phyloP scores from a whole-genome alignment of 1,284 basidiomycete species.

The Peniophora sp. region DNA sequence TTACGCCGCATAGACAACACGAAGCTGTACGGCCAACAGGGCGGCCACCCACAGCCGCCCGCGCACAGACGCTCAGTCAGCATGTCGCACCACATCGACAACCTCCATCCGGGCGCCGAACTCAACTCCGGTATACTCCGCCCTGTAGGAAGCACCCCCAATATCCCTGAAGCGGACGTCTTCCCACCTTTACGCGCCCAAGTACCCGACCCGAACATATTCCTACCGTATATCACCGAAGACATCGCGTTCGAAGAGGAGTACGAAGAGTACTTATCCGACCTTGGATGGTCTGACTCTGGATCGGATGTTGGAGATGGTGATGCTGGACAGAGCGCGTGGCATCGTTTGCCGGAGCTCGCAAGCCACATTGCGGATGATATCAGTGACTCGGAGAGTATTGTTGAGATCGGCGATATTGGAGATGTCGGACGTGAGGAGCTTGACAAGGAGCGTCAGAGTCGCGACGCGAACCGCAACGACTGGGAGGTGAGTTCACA shows the following conservation, averaged over 20 bases:
- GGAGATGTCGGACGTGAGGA: constrained; percentile 68
- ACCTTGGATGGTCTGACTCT: constrained; percentile 65
- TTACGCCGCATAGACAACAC: constrained; percentile 55
- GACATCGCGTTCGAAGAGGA: constrained; percentile 85
- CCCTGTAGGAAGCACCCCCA: constrained; percentile 63
- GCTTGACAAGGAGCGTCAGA: constrained; percentile 46
- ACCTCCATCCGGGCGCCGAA: constrained; percentile 67
- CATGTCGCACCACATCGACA: constrained; percentile 72
- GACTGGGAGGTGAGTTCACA: constrained; percentile 82
- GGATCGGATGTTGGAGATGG: constrained; percentile 24
- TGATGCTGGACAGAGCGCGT: constrained; percentile 54
- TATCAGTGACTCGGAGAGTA: constrained; percentile 87
- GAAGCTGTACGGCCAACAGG: constrained; percentile 68
- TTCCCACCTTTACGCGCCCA: constrained; percentile 78
- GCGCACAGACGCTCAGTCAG: constrained; percentile 70
- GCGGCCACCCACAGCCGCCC: constrained; percentile 43
- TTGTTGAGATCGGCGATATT: constrained; percentile 80
- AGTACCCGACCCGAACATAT: constrained; percentile 75
- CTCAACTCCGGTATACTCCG: constrained; percentile 59
- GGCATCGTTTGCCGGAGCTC: constrained; percentile 67
- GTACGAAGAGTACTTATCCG: constrained; percentile 82
- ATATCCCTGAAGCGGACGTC: constrained; percentile 69
- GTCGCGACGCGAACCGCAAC: constrained; percentile 74
- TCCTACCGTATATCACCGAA: constrained; percentile 77
- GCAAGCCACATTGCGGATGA: constrained; percentile 67